Percentiles rank a stretch among this genome's conserved stretches.
These are phyloP conservation scores for Scorias spongiosa DNA, from an alignment of 2,329 filamentous ascomycete genomes.

Conservation along the genomic window DNA sequence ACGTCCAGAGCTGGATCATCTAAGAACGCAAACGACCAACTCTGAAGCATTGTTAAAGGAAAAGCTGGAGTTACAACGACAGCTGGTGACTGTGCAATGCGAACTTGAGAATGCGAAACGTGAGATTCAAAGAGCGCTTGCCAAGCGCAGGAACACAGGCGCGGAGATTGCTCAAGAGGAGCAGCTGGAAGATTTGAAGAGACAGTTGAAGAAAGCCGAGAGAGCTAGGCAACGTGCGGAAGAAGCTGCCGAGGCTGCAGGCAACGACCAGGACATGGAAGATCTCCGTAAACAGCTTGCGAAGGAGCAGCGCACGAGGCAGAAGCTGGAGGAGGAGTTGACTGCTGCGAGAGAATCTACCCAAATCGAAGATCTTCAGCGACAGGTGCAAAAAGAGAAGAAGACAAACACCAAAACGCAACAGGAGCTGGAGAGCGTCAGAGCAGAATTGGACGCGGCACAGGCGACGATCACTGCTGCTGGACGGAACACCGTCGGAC, in stretches of 20 bases:
- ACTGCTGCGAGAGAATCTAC: constrained; percentile 23
- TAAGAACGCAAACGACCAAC: constrained; percentile 40
- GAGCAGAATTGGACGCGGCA: constrained; percentile 19
- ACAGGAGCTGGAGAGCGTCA: constrained; percentile 20
- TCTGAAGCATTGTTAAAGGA: constrained; percentile 60
- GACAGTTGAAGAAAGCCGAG: constrained; percentile 30
- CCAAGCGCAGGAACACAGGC: constrained; percentile 35
- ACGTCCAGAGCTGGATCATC: constrained; percentile 47
- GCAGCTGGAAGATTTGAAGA: constrained; percentile 30
- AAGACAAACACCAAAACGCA: constrained; percentile 19
- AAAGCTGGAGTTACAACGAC: constrained; percentile 65
- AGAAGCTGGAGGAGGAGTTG: constrained; percentile 19
- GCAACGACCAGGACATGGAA: constrained; percentile 17
- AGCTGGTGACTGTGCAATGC: constrained; percentile 60
- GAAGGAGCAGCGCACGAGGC: constrained; percentile 16
- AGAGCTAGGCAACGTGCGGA: constrained; percentile 28
- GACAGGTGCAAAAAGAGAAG: constrained; percentile 18
- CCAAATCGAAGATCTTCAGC: constrained; percentile 18
- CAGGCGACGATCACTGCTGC: constrained; percentile 22
- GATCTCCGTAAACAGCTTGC: constrained; percentile 19
- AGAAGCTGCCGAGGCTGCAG: constrained; percentile 18
- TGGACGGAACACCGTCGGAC: constrained; percentile 26
- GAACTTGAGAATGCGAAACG: constrained; percentile 72
- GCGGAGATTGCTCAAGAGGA: constrained; percentile 29
- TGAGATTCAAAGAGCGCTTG: constrained; percentile 43